Evolutionary conservation across 306 rosid species (phyloP).

Genomic region (Arachis stenosperma): DNA sequence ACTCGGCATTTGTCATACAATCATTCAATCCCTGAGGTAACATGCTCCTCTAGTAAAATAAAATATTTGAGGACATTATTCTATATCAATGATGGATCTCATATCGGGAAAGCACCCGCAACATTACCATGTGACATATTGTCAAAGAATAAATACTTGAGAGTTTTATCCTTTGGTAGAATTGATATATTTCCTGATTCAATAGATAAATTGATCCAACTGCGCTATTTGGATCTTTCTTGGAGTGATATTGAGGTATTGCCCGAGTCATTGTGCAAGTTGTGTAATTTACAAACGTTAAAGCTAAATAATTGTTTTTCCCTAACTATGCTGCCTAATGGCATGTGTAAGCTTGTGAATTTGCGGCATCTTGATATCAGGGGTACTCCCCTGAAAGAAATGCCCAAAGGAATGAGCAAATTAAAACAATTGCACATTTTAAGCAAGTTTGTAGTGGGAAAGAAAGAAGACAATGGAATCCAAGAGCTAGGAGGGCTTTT

Average conservation of each 20-base stretch:
- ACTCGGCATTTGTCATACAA: conserved; percentile 5
- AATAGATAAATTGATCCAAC: neutral
- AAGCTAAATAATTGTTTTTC: rapidly evolving
- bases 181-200: neutral
- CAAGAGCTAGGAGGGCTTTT: conserved; percentile 6
- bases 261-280: neutral
- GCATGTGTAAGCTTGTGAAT: conserved; percentile 7
- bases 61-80: conserved; percentile 9
- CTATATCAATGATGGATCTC: neutral
- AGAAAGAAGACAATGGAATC: neutral
- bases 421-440: neutral
- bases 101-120: neutral
- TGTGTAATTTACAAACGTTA: conserved; percentile 19
- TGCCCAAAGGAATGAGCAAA: conserved; percentile 10
- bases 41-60: neutral
- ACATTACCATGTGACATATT: neutral
- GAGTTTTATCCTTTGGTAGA: rapidly evolving
- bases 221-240: conserved; percentile 17
- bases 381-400: neutral
- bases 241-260: rapidly evolving
- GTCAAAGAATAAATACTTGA: neutral
- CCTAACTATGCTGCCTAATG: neutral
- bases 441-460: neutral
- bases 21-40: neutral
- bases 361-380: neutral